Conservation (phyloP, 768 basidiomycete species). For the Mycena alexandri region DNA sequence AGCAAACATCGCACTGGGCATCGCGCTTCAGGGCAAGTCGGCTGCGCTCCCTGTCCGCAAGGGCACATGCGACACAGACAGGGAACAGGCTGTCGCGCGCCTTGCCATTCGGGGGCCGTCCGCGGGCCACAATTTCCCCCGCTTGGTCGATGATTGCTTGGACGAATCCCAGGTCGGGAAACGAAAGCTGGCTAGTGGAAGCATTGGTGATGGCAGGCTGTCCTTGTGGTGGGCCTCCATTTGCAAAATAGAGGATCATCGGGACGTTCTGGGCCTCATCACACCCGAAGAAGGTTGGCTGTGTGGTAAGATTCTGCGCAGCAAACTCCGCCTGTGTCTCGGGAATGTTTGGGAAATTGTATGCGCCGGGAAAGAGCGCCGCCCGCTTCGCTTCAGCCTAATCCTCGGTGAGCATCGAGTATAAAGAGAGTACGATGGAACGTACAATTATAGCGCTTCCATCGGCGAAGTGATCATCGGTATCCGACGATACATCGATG, state of each 20-base stretch:
- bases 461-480: conserved; percentile 33
- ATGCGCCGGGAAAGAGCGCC: conserved; percentile 39
- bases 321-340: conserved; percentile 44
- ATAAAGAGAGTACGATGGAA: neutral
- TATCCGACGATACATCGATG: conserved; percentile 56
- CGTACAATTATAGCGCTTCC: conserved; percentile 33
- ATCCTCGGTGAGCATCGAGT: neutral
- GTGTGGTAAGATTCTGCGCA: conserved; percentile 51
- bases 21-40: conserved; percentile 42
- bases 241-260: conserved; percentile 69
- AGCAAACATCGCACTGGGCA: conserved; percentile 46
- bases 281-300: conserved; percentile 64
- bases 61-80: conserved; percentile 63
- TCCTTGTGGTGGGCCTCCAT: conserved; percentile 58
- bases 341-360: conserved; percentile 50
- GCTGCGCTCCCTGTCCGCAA: conserved; percentile 60
- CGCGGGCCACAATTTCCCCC: conserved; percentile 57
- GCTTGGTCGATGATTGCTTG: conserved; percentile 61
- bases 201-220: conserved; percentile 55
- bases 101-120: conserved; percentile 46
- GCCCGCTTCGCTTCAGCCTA: conserved; percentile 32
- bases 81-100: conserved; percentile 57
- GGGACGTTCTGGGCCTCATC: conserved; percentile 52
- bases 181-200: conserved; percentile 54
- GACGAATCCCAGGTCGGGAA: conserved; percentile 48